Percentiles rank a stretch among this genome's conserved stretches.
These are phyloP conservation scores for Blastobotrys persicus DNA, from an alignment of 1,139 yeast genomes.

Conservation along the genomic window DNA sequence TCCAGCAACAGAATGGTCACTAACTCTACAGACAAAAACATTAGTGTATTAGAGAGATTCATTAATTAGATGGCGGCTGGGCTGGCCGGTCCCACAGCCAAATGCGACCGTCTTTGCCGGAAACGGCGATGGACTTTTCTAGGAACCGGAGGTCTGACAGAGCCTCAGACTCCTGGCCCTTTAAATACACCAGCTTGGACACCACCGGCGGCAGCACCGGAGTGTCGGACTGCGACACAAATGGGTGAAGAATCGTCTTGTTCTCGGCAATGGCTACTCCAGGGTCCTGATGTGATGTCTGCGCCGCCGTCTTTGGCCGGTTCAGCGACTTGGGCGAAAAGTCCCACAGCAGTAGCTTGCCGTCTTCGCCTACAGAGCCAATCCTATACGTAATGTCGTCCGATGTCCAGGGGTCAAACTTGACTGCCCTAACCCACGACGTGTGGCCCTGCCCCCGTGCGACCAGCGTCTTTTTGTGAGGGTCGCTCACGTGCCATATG, in stretches of 20 bases:
- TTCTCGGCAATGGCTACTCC: slow-evolving; percentile 13
- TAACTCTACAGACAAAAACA: not conserved
- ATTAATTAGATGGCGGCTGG: not conserved
- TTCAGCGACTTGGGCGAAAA: slow-evolving; percentile 59
- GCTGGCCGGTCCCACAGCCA: slow-evolving; percentile 41
- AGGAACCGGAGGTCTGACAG: slow-evolving; percentile 32
- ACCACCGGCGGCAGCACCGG: slow-evolving; percentile 34
- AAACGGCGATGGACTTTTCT: slow-evolving; percentile 26
- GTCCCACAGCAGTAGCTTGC: slow-evolving; percentile 67
- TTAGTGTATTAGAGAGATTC: not conserved
- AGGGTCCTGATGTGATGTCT: slow-evolving; percentile 12
- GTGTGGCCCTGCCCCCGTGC: slow-evolving; percentile 61
- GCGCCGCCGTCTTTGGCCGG: slow-evolving; percentile 28
- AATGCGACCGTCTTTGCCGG: slow-evolving; percentile 35
- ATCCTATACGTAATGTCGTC: slow-evolving; percentile 48
- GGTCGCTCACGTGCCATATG: slow-evolving; percentile 33
- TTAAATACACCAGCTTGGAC: slow-evolving; percentile 25
- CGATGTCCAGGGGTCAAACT: slow-evolving; percentile 42
- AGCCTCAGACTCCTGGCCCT: slow-evolving; percentile 29
- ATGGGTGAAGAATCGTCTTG: slow-evolving; percentile 27
- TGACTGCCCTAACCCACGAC: slow-evolving; percentile 58
- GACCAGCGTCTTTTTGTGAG: slow-evolving; percentile 29
- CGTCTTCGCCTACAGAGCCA: slow-evolving; percentile 71
- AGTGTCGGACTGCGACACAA: slow-evolving; percentile 29
- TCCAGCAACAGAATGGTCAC: no score